phyloP scores from a whole-genome alignment of 345 rosid genomes.

The Brassica carinata region DNA sequence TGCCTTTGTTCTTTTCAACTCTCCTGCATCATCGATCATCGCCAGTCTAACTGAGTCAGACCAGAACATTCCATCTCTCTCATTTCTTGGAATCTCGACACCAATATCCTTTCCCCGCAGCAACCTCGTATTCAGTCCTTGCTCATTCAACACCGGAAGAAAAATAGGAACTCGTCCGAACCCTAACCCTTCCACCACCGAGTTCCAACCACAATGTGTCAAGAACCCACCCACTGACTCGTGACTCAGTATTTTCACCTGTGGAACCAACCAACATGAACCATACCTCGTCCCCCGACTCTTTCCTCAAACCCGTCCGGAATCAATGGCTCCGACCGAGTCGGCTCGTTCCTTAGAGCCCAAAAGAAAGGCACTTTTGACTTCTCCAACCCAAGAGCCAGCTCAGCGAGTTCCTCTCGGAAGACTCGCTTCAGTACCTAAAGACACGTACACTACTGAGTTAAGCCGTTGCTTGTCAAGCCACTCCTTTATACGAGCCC shows the following conservation, averaged over 20 bases:
- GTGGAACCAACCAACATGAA: slow-evolving; percentile 45
- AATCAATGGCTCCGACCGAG: background rate
- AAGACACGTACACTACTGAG: slow-evolving; percentile 52
- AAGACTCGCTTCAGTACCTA: slow-evolving; percentile 52
- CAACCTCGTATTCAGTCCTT: slow-evolving; percentile 50
- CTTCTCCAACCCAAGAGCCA: slow-evolving; percentile 54
- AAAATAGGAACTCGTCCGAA: slow-evolving; percentile 43
- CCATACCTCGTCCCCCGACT: slow-evolving; percentile 35
- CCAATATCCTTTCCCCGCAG: slow-evolving; percentile 46
- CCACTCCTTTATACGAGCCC: slow-evolving; percentile 47
- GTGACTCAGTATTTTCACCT: slow-evolving; percentile 43
- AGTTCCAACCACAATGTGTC: slow-evolving; percentile 55
- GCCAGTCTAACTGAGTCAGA: slow-evolving; percentile 45
- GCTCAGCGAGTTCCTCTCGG: slow-evolving; percentile 37
- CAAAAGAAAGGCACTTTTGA: slow-evolving; percentile 52
- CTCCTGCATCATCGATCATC: slow-evolving; percentile 34
- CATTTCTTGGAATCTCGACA: slow-evolving; percentile 41
- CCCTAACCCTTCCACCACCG: slow-evolving; percentile 47
- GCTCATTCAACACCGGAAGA: slow-evolving; percentile 47
- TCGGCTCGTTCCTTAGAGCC: slow-evolving; percentile 44
- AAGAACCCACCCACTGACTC: slow-evolving; percentile 48
- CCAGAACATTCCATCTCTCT: slow-evolving; percentile 46
- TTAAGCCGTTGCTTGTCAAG: slow-evolving; percentile 38
- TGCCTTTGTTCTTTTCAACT: slow-evolving; percentile 24
- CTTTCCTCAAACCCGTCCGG: slow-evolving; percentile 44